Percentiles rank a stretch among this genome's conserved stretches.
Evolutionary conservation across 768 basidiomycete genomes (phyloP).

Genomic region (Lanmaoa pseudosensibilis): DNA sequence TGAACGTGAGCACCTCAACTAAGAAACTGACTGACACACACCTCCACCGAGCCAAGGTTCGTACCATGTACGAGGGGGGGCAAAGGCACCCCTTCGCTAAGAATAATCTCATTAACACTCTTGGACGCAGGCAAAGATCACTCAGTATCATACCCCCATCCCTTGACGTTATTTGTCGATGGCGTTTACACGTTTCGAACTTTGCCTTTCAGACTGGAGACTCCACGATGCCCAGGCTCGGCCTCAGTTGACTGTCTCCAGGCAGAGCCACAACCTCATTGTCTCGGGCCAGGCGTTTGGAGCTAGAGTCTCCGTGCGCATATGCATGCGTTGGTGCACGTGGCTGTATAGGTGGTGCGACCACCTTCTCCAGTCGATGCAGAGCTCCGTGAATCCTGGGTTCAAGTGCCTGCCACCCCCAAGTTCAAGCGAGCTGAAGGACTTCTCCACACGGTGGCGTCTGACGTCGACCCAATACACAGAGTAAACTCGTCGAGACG

Average conservation of each 20-base stretch:
- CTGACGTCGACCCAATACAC: neutral
- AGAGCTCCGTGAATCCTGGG: neutral
- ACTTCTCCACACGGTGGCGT: conserved; percentile 1
- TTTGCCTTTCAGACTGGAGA: conserved; percentile 22
- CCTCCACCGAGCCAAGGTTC: neutral
- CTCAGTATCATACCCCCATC: neutral
- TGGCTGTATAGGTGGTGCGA: conserved; percentile 20
- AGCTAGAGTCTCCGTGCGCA: conserved; percentile 20
- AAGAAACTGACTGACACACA: neutral
- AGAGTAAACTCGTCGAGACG: neutral
- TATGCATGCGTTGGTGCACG: conserved; percentile 26
- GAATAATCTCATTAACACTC: conserved; percentile 1
- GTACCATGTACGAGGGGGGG: neutral
- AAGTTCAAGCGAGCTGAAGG: conserved; percentile 3
- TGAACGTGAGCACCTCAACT: neutral
- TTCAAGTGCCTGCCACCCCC: neutral
- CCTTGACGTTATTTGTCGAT: conserved; percentile 7
- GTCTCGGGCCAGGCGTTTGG: conserved; percentile 29
- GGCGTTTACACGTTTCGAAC: conserved; percentile 28
- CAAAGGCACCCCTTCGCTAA: neutral
- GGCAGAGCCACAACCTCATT: conserved; percentile 23
- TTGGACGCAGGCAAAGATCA: neutral
- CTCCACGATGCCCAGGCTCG: conserved; percentile 21
- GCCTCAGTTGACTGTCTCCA: conserved; percentile 23
- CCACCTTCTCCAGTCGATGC: conserved; percentile 5